These are phyloP conservation scores for Cryphonectria carpinicola DNA, from an alignment of 2,329 filamentous ascomycete genomes.

Conservation along the genomic window DNA sequence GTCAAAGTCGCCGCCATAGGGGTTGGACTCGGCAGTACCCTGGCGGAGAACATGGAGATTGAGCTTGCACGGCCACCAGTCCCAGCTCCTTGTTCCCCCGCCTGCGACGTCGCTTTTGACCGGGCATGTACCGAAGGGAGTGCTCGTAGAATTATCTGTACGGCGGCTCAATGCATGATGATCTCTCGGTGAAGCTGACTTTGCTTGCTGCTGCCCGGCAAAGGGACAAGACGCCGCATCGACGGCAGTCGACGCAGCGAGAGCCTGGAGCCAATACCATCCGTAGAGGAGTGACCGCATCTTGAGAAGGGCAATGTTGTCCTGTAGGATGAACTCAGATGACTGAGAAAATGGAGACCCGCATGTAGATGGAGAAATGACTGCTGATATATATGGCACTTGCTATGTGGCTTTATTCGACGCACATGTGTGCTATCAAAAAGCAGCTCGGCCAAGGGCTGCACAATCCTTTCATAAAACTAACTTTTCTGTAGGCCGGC, in stretches of 20 bases:
- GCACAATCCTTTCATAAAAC: background rate
- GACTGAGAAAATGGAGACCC: background rate
- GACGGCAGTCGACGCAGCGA: conserved; percentile 21
- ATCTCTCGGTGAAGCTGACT: background rate
- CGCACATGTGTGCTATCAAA: background rate
- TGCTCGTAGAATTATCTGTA: background rate
- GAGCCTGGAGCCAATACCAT: conserved; percentile 21
- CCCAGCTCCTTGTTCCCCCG: conserved; percentile 64
- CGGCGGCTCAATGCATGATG: conserved; percentile 11
- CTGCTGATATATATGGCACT: background rate
- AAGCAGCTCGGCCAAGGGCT: background rate
- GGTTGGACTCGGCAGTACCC: conserved; percentile 64
- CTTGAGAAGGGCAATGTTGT: background rate
- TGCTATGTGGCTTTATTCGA: background rate
- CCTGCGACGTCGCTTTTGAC: conserved; percentile 49
- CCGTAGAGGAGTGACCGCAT: conserved; percentile 7
- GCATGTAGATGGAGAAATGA: background rate
- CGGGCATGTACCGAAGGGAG: conserved; percentile 27
- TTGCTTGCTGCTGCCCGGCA: conserved; percentile 11
- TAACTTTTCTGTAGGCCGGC: background rate
- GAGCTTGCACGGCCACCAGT: conserved; percentile 74
- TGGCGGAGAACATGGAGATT: conserved; percentile 72
- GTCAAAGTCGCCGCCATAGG: conserved; percentile 66
- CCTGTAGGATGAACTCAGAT: background rate
- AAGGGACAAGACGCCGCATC: conserved; percentile 25